Evolutionary conservation across 192 early-diverging fungal genomes (phyloP).

Genomic region (Mortierella alpina): DNA sequence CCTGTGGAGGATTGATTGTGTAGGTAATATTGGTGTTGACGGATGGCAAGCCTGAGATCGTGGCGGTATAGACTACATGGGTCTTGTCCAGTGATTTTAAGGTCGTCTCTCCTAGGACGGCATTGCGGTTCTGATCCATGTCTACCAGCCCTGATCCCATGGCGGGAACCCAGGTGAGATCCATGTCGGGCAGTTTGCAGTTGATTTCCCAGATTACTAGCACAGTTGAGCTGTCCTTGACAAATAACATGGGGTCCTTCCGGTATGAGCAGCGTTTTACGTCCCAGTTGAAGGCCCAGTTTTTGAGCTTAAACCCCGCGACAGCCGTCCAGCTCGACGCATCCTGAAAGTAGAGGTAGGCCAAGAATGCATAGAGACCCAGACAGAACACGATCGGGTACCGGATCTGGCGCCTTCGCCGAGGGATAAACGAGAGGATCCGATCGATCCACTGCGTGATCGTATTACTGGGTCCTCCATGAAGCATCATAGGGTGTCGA

Average conservation of each 20-base stretch:
- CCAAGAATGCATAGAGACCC: slow-evolving; percentile 19
- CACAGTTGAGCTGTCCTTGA: slow-evolving; percentile 58
- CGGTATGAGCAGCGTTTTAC: slow-evolving; percentile 60
- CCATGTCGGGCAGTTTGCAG: slow-evolving; percentile 61
- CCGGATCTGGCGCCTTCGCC: slow-evolving; percentile 39
- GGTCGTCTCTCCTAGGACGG: slow-evolving; percentile 6
- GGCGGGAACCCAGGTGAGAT: slow-evolving; percentile 47
- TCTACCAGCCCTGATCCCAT: neutral
- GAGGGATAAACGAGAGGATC: slow-evolving; percentile 24
- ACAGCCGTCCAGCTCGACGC: slow-evolving; percentile 12
- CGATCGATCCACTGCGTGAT: slow-evolving; percentile 17
- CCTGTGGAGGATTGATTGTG: slow-evolving; percentile 18
- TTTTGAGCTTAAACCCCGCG: slow-evolving; percentile 58
- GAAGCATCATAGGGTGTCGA: slow-evolving; percentile 45
- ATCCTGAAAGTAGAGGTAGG: slow-evolving; percentile 43
- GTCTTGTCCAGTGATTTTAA: slow-evolving; percentile 22
- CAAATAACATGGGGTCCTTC: slow-evolving; percentile 65
- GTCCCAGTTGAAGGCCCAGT: slow-evolving; percentile 60
- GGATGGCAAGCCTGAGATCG: slow-evolving; percentile 40
- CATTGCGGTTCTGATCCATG: neutral
- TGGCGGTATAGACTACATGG: slow-evolving; percentile 37
- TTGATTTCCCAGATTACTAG: slow-evolving; percentile 69
- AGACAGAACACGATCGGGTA: slow-evolving; percentile 29
- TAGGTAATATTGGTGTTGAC: slow-evolving; percentile 44
- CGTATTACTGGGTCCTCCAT: slow-evolving; percentile 18